phyloP scores from a whole-genome alignment of 768 basidiomycete species.

The Antrodiella citrinella region DNA sequence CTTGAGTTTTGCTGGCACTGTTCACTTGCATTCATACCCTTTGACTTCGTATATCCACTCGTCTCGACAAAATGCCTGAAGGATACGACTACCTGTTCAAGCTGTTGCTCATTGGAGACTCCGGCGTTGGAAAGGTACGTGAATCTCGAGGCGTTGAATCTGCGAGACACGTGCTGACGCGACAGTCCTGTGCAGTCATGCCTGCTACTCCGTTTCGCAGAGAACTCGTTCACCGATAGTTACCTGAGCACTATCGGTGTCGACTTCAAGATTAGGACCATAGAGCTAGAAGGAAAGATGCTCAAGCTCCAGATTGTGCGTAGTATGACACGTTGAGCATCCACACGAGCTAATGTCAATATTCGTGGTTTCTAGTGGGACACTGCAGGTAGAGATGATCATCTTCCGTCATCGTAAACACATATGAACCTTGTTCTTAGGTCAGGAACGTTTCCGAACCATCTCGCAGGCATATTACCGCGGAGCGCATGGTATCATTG shows the following conservation, averaged over 20 bases:
- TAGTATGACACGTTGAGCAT: conserved; percentile 1
- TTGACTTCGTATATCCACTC: no score
- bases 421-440: conserved; percentile 27
- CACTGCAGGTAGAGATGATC: conserved; percentile 66
- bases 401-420: background rate
- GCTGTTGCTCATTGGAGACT: conserved; percentile 90
- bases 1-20: no score
- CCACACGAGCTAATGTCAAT: background rate
- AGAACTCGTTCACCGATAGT: conserved; percentile 96
- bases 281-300: conserved; percentile 96
- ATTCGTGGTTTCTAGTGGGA: conserved; percentile 66
- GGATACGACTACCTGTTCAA: conserved; percentile 91
- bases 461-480: conserved; percentile 99
- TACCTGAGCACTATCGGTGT: conserved; percentile 98
- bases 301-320: conserved; percentile 98
- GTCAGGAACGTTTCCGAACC: conserved; percentile 97
- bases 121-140: conserved; percentile 87
- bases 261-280: conserved; percentile 98
- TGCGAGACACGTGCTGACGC: conserved; percentile 12
- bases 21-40: no score
- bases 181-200: conserved; percentile 60
- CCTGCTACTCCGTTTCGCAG: conserved; percentile 84
- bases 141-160: conserved; percentile 4
- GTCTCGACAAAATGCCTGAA: background rate
- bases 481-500: conserved; percentile 96